Evolutionary conservation across 2,329 filamentous ascomycete species (phyloP), one percentile per base, ranked within the genome.

Genomic region (Colletotrichum salicis): DNA sequence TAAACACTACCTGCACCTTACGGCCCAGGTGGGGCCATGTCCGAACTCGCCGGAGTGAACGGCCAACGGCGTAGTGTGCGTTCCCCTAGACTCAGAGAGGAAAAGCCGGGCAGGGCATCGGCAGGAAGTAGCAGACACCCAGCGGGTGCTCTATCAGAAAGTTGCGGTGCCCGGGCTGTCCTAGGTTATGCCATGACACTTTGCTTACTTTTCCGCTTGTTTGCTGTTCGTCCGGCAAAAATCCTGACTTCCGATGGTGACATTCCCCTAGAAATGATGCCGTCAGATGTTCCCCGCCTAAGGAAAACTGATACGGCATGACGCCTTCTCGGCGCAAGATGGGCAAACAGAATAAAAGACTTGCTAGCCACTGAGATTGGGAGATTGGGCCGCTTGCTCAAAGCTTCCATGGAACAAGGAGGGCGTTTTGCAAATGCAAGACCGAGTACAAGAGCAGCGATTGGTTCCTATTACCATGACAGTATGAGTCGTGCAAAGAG

Each of bases 201-300:
- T 41, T 15, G 35, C 5, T 41, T 41, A 4, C 7, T n/a, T 10
- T 19, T 45, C 2, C 15, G 5, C 7, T 45, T 8, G 41, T 19
- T 35, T 19, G 19, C 19, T 19, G 41, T 19, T 19, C 19, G 41
- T 45, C 41, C 19, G 41, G 13, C 5, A 15, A 3, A 45, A 1
- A 45, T 45, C 7, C 41, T 64, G 59, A 64, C 27, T 54, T 22
- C 10, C 10, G 33, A 71, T 71, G 58, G 69, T 58, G 69, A 71
- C 69, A 69, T 71, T 24, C 22, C 22, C 35, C 19, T 5, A 10
- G 35, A 19, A 31, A 69, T 71, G 65, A 58, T 65, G 65, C 59
- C 54, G 69, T 22, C 65, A 11, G 64, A 63, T 64, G 41, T 59
- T 64, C 69, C 65, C 65, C 69, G 69, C 69, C 69, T n/a, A 37